A percentile compares a stretch with the other conserved stretches of the same genome.
Evolutionary conservation across 352 stramenopile genomes (phyloP).

Genomic region (Aphanomyces euteiches): DNA sequence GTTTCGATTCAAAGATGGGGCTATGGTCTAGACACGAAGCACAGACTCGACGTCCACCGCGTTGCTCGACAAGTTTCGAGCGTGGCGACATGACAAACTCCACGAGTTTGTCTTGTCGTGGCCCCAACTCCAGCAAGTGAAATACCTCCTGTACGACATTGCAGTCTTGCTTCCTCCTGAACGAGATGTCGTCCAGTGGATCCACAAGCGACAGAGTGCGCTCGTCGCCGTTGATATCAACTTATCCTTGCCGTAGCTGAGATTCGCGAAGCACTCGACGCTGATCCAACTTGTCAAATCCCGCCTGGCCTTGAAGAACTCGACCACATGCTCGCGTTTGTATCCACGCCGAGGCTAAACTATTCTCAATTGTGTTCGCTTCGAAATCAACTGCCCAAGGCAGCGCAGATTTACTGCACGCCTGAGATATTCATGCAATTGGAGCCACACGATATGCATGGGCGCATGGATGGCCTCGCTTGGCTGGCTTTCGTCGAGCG

Average conservation of each 20-base stretch:
- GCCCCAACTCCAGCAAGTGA: conserved; percentile 4
- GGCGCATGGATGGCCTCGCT: conserved; percentile 19
- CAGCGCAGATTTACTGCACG: neutral
- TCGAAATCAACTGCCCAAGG: neutral
- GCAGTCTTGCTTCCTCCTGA: conserved; percentile 10
- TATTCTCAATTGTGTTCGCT: neutral
- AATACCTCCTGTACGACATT: neutral
- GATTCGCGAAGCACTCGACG: neutral
- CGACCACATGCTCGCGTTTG: conserved; percentile 8
- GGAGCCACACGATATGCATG: conserved; percentile 16
- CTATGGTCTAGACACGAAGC: neutral
- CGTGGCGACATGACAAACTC: neutral
- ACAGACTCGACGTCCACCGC: neutral
- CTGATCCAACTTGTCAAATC: neutral
- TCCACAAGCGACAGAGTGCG: conserved; percentile 2
- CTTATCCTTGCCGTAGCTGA: neutral
- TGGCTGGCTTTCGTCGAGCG: conserved; percentile 10
- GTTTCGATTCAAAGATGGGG: too few relatives aligned
- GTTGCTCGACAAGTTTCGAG: neutral
- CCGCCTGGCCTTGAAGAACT: conserved; percentile 19
- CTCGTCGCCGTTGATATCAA: neutral
- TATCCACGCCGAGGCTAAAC: conserved; percentile 5
- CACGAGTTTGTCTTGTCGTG: neutral
- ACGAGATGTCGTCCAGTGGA: neutral
- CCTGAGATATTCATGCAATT: conserved; percentile 22